Evolutionary conservation across 768 basidiomycete genomes (phyloP).

Genomic region (Rhodosporidiobolus odoratus): DNA sequence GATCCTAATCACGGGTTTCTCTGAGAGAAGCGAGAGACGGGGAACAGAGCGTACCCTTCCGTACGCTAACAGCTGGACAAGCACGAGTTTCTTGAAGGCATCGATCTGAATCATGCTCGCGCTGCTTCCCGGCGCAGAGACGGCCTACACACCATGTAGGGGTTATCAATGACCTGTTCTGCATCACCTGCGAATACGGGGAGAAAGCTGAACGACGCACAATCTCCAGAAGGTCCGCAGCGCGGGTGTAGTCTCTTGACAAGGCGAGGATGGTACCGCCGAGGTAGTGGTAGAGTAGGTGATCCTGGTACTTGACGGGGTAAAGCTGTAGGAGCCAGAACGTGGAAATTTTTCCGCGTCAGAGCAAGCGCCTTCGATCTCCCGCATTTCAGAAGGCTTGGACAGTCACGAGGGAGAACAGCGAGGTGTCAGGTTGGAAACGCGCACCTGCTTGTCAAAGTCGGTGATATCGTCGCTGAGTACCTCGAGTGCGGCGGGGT

Average conservation of each 20-base stretch:
- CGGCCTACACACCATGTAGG: conserved; percentile 39
- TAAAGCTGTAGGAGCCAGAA: conserved; percentile 45
- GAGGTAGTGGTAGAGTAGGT: conserved; percentile 75
- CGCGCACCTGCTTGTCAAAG: conserved; percentile 52
- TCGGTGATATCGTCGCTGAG: conserved; percentile 62
- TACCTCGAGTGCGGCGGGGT: conserved; percentile 58
- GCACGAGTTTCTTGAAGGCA: conserved; percentile 72
- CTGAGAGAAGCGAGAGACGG: no score
- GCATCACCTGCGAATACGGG: no score
- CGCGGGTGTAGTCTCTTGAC: conserved; percentile 62
- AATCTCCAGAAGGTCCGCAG: conserved; percentile 74
- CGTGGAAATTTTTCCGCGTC: not conserved
- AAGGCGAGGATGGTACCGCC: conserved; percentile 67
- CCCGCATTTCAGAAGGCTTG: no score
- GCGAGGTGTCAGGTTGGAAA: not conserved
- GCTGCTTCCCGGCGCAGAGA: conserved; percentile 52
- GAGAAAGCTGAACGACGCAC: conserved; percentile 49
- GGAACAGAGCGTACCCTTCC: conserved; percentile 58
- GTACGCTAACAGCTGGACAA: conserved; percentile 70
- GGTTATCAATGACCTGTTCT: no score
- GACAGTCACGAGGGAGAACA: no score
- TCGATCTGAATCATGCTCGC: conserved; percentile 73
- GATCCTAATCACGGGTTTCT: no score
- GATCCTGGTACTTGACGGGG: conserved; percentile 70
- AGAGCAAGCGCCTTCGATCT: no score